A percentile compares a stretch with the other conserved stretches of the same genome.
Evolutionary conservation across 2,329 filamentous ascomycete genomes (phyloP).

Genomic region (Fusarium vanettenii): DNA sequence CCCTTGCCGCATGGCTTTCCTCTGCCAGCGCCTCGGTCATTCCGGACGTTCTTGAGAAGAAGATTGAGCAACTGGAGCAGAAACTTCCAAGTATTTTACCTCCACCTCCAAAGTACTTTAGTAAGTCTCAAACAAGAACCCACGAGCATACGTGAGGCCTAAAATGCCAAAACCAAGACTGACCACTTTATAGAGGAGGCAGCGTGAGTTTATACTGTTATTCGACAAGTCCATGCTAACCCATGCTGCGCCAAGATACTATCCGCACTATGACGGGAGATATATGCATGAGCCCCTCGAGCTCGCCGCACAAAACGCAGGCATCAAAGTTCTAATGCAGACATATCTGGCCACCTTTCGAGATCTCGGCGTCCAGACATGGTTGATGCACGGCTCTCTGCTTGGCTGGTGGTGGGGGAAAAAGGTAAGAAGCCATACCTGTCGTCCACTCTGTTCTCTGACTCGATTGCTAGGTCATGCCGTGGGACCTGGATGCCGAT

Average conservation of each 20-base stretch:
- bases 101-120: constrained; percentile 31
- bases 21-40: constrained; percentile 11
- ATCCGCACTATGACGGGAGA: constrained; percentile 51
- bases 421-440: constrained; percentile 47
- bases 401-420: constrained; percentile 90
- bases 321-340: constrained; percentile 74
- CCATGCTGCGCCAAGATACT: constrained; percentile 19
- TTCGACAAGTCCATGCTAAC: constrained; percentile 18
- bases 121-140: constrained; percentile 7
- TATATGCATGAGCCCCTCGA: constrained; percentile 55
- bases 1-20: constrained; percentile 13
- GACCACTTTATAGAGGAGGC: constrained; percentile 33
- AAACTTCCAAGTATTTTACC: constrained; percentile 1
- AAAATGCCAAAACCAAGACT: neutral
- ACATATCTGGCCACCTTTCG: constrained; percentile 78
- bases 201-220: constrained; percentile 22
- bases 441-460: neutral
- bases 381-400: constrained; percentile 87
- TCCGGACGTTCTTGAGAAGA: constrained; percentile 8
- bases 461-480: constrained; percentile 66
- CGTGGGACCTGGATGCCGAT: constrained; percentile 83
- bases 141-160: neutral
- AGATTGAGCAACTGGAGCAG: constrained; percentile 22
- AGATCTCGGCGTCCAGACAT: constrained; percentile 77
- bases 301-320: constrained; percentile 69